Conservation (phyloP, 78 protist species). For the Bodo saltans region DNA sequence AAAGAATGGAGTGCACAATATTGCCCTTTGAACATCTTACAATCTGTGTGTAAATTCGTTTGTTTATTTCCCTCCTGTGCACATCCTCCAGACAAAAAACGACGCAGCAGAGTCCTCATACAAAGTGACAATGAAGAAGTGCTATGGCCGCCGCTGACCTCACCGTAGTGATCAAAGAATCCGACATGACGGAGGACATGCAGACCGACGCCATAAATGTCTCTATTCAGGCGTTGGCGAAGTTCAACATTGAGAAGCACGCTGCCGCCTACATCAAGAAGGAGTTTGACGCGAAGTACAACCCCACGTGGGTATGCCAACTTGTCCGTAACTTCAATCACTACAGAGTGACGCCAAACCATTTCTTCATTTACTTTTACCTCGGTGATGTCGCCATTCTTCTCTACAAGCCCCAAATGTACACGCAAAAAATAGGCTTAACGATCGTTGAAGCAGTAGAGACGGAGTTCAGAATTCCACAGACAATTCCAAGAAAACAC, state of each 20-base stretch:
- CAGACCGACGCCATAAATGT: conserved; percentile 89
- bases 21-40: too few species aligned
- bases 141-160: conserved; percentile 37
- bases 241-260: conserved; percentile 93
- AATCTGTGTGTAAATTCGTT: too few species aligned
- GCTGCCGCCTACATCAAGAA: conserved; percentile 95
- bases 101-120: too few species aligned
- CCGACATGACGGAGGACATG: conserved; percentile 91
- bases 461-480: background rate
- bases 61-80: too few species aligned
- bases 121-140: too few species aligned
- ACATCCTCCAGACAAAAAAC: too few species aligned
- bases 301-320: conserved; percentile 95
- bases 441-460: background rate
- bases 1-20: too few species aligned
- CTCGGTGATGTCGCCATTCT: conserved; percentile 91
- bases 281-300: conserved; percentile 94
- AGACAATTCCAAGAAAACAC: background rate
- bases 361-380: conserved; percentile 95
- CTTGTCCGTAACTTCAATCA: conserved; percentile 99
- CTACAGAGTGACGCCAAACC: conserved; percentile 97
- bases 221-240: conserved; percentile 70
- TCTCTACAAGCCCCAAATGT: conserved; percentile 82
- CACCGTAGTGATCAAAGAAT: conserved; percentile 83
- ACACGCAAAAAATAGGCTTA: background rate